Base-by-base conservation (phyloP, 1,284 basidiomycete species). In the Mycosarcoma maydis region DNA sequence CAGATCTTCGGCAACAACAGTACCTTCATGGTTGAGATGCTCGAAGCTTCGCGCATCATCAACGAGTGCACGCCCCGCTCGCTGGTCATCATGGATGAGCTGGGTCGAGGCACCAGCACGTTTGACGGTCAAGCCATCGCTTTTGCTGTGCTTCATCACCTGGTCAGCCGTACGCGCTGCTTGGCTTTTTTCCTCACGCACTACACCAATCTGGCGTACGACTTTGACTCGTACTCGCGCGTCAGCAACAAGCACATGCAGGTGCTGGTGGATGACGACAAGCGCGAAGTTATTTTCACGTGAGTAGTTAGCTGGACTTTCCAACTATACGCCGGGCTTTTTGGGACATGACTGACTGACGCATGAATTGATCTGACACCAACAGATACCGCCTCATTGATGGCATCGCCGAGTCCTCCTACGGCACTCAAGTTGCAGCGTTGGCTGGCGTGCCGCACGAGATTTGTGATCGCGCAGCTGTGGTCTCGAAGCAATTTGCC, bases 391-490 rank as follows among this genome's bases (percentile, higher is more conserved):
- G 74, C 23, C 69, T 81, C 9, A 73, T 80, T n/a, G 58, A 64
- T 20, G 80, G 80, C 43, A 89, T 90, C 34, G 94, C 94, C 1
- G 88, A 90, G 54, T 92, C 91, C 5, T 95, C 92, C 1, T 96
- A 97, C 78, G 94, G 80, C 24, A 81, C 78, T 4, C 76, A 81
- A 47, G 80, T 81, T 24, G 80, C 80, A 6, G 75, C 73, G 3
- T 66, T 81, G 4, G 80, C 80, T 2, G 80, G 80, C 9, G 76
- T 81, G 27, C 80, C 77, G 13, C 51, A 58, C 34, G 70, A 56
- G 30, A 75, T 81, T 38, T 80, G 78, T 58, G 69, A 75, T 22
- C 72, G 79, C 19, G 80, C 80, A n/a, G 65, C 71, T 4, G 48
- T 32, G 3, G 72, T 81, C 23, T 78, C 79, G 19, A 57, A 60